phyloP scores from a whole-genome alignment of 768 basidiomycete species.

The Mycena olivaceomarginata region DNA sequence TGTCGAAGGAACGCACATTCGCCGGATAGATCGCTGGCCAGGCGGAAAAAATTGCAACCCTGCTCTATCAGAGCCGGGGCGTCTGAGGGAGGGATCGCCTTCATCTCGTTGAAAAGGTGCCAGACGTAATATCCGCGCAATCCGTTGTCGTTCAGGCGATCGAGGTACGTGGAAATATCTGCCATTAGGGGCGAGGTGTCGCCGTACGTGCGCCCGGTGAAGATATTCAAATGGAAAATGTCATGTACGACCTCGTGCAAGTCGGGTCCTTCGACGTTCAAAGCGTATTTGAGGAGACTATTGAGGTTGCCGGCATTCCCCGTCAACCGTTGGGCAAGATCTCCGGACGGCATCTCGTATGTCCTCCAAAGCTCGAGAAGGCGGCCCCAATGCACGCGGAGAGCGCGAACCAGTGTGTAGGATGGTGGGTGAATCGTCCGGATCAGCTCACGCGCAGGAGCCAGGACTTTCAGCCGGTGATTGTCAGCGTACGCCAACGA shows the following conservation, averaged over 20 bases:
- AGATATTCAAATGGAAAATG: neutral
- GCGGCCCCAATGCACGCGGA: constrained; percentile 8
- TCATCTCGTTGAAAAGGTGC: neutral
- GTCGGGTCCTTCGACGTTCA: neutral
- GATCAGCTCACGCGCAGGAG: constrained; percentile 17
- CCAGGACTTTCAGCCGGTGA: constrained; percentile 8
- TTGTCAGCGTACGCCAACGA: constrained; percentile 22
- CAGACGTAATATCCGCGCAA: constrained; percentile 14
- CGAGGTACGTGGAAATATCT: neutral
- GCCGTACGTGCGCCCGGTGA: constrained; percentile 1
- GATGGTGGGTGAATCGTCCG: constrained; percentile 14
- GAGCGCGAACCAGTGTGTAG: constrained; percentile 6
- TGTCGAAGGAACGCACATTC: neutral
- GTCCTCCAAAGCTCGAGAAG: constrained; percentile 19
- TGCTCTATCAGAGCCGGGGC: neutral
- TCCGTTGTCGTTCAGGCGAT: constrained; percentile 12
- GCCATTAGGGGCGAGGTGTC: constrained; percentile 12
- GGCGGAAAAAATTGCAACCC: constrained; percentile 6
- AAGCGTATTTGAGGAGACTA: constrained; percentile 1
- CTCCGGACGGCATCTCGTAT: constrained; percentile 8
- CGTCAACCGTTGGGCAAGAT: neutral
- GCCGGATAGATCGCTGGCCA: neutral
- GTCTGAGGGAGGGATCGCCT: neutral
- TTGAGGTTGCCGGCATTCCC: neutral
- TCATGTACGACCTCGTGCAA: constrained; percentile 17